Conservation (phyloP, 1,284 basidiomycete species). For the Laetiporus sulphureus region DNA sequence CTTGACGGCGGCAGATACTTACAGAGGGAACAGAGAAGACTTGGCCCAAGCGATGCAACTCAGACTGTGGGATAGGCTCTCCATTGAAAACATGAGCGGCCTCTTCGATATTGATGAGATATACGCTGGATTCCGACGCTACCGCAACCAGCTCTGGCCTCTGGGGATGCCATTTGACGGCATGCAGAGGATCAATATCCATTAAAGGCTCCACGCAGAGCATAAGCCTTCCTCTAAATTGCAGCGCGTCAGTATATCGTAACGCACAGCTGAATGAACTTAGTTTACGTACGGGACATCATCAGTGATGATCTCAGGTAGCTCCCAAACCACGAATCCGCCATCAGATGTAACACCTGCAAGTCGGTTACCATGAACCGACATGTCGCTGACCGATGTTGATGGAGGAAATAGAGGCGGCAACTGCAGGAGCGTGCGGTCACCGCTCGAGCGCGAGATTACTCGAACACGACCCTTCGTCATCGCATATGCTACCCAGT, state of each 20-base stretch:
- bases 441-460: constrained; percentile 78
- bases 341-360: constrained; percentile 81
- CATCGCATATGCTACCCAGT: constrained; percentile 88
- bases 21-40: constrained; percentile 65
- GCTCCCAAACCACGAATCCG: constrained; percentile 79
- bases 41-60: constrained; percentile 58
- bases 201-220: constrained; percentile 60
- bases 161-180: constrained; percentile 80
- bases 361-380: constrained; percentile 71
- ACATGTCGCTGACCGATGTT: constrained; percentile 74
- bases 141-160: constrained; percentile 71
- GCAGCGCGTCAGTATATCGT: constrained; percentile 6
- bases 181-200: constrained; percentile 57
- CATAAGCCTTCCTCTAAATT: constrained; percentile 57
- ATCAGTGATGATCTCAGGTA: constrained; percentile 73
- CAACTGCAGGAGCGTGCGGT: constrained; percentile 73
- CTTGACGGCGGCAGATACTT: constrained; percentile 24
- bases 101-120: constrained; percentile 63
- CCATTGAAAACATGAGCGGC: constrained; percentile 49
- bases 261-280: not conserved
- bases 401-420: constrained; percentile 54
- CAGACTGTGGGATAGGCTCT: constrained; percentile 56
- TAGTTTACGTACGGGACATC: constrained; percentile 67
- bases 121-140: constrained; percentile 66
- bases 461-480: constrained; percentile 83